Percentiles rank a stretch among this genome's conserved stretches.
phyloP scores from a whole-genome alignment of 805 yeast species.

The Nakazawaea wyomingensis region DNA sequence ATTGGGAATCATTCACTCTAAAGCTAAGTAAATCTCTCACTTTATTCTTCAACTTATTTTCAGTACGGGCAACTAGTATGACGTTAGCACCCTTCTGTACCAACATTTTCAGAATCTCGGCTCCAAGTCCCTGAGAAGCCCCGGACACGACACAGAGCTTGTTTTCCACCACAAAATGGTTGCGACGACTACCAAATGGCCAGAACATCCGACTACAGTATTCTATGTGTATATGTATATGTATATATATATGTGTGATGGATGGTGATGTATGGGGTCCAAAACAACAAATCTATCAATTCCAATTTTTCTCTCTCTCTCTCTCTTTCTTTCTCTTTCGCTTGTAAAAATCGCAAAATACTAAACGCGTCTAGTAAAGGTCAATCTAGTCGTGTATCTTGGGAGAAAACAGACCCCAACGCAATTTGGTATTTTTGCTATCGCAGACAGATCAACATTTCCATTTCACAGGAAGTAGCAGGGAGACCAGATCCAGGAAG shows the following conservation, averaged over 20 bases:
- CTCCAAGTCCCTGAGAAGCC: constrained; percentile 92
- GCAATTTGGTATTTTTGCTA: too few species aligned
- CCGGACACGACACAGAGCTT: constrained; percentile 77
- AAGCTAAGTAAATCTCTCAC: constrained; percentile 16
- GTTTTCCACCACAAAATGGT: constrained; percentile 32
- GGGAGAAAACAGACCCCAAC: too few species aligned
- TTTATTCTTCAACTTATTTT: constrained; percentile 41
- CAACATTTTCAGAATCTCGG: constrained; percentile 60
- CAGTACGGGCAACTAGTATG: constrained; percentile 74
- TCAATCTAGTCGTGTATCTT: too few species aligned
- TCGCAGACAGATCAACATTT: too few species aligned
- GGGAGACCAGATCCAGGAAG: too few species aligned
- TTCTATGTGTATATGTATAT: background rate
- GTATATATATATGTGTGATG: background rate
- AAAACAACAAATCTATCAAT: too few species aligned
- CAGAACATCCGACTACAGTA: constrained; percentile 1
- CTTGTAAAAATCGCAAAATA: too few species aligned
- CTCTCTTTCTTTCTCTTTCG: too few species aligned
- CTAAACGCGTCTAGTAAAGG: too few species aligned
- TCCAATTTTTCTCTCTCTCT: too few species aligned
- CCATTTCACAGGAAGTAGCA: too few species aligned
- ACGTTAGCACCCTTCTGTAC: constrained; percentile 56
- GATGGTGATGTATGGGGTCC: too few species aligned
- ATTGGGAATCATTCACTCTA: constrained; percentile 18
- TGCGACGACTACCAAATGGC: constrained; percentile 2